Base-by-base conservation (phyloP, 768 basidiomycete genomes). In the Calocybe gangraenosa region DNA sequence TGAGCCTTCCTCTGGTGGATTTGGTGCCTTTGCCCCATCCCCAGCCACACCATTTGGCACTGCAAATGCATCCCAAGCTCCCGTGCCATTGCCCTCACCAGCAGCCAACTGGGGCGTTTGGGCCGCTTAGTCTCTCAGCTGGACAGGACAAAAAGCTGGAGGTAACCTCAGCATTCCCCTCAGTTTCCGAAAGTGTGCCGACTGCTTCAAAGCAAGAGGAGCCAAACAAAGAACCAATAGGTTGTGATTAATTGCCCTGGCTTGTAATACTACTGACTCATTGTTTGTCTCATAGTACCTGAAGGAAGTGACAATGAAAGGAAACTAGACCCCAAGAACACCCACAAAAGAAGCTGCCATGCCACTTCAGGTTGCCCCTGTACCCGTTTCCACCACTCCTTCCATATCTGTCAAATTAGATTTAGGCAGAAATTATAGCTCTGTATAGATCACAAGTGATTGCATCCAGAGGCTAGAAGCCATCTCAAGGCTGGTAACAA, bases 401-500 rank as follows among this genome's bases (percentile, higher is more conserved):
- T 57, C 75, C 15, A 47, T 65, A n/a, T 50, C 69, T 1, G 70
- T 77, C 17, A 62, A 68, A 2, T 59, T 82, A 23, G 72, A 73
- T 18, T 58, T 75, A n/a, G 78, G 80, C 15, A 71, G 84, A 31
- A n/a, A n/a, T n/a, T n/a, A n/a, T n/a, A n/a, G n/a, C n/a, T n/a
- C n/a, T n/a, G n/a, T n/a, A 6, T 46, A 93, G 88, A 63, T 67
- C n/a, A 79, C 87, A 20, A 78, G 76, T 18, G 81, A 84, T 49
- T 78, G 87, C 21, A 68, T 93, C 13, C 79, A 84, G 58, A 87
- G 92, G 55, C 72, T 95, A 7, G 92, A 95, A 54, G 78, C 9
- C 74, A 83, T 52, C 68, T 96, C 3, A 71, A 80, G 33, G 69
- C 69, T 2, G 77, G 82, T 8, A 91, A 90, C 65, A 83, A 82